These are phyloP conservation scores for Bipolaris gigantea DNA, from an alignment of 2,329 filamentous ascomycete genomes.

Conservation along the genomic window DNA sequence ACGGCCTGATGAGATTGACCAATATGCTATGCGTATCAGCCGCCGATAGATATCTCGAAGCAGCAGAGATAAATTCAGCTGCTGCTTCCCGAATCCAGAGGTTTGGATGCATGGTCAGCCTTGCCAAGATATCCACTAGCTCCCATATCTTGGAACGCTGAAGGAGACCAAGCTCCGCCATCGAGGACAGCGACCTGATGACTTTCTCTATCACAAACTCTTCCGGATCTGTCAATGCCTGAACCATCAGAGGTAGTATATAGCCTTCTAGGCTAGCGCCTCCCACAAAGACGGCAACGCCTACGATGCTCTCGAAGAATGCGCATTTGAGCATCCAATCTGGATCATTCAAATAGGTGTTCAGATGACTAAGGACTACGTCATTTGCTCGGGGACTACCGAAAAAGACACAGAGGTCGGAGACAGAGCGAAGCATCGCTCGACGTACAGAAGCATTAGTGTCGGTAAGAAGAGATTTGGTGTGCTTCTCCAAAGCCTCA, in stretches of 20 bases:
- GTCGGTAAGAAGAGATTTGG: slow-evolving; percentile 87
- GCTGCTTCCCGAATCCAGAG: slow-evolving; percentile 93
- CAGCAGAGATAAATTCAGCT: slow-evolving; percentile 77
- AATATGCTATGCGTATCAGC: slow-evolving; percentile 85
- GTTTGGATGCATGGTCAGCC: slow-evolving; percentile 92
- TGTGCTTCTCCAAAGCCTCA: slow-evolving; percentile 82
- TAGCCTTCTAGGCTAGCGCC: slow-evolving; percentile 91
- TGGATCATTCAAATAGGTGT: slow-evolving; percentile 93
- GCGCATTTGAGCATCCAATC: slow-evolving; percentile 97
- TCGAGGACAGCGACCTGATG: slow-evolving; percentile 81
- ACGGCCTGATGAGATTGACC: slow-evolving; percentile 76
- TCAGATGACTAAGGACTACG: slow-evolving; percentile 92
- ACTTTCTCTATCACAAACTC: slow-evolving; percentile 93
- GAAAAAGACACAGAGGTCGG: slow-evolving; percentile 92
- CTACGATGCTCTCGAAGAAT: slow-evolving; percentile 94
- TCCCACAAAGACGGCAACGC: slow-evolving; percentile 87
- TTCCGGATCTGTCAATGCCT: slow-evolving; percentile 88
- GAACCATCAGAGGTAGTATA: slow-evolving; percentile 92
- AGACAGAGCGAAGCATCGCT: slow-evolving; percentile 88
- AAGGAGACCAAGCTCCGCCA: slow-evolving; percentile 85
- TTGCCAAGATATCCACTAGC: slow-evolving; percentile 76
- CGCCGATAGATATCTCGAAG: slow-evolving; percentile 72
- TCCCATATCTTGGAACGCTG: slow-evolving; percentile 86
- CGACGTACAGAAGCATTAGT: slow-evolving; percentile 80
- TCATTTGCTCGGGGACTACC: slow-evolving; percentile 90